Base-by-base conservation (phyloP, 2,329 filamentous ascomycete species). In the Botrytis fragariae region DNA sequence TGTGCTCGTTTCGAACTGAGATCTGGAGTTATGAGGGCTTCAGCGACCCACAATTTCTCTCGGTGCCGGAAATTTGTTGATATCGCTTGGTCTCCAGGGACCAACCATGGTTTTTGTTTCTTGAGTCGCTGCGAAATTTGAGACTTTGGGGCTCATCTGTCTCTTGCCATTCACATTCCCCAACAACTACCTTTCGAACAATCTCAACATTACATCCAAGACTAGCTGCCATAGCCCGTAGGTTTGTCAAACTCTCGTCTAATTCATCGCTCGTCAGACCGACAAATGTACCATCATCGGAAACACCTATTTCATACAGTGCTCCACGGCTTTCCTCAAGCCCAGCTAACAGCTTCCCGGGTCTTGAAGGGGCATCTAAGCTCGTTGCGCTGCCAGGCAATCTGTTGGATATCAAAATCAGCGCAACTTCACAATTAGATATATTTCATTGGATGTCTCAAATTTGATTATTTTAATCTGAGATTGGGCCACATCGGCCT, bases 271-370 rank as follows among this genome's bases (percentile, higher is more conserved):
- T 90, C 3, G 93, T 93, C 64, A 99, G 85, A 0, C 96, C 96
- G 60, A 97, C 89, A 73, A 99, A 90, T 0, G 92, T 94, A 12
- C 96, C 96, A 83, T 98, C 94, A 81, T 99, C 96, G 42, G 95
- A 92, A 16, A 99, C 94, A 0, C 96, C 96, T 81, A 99, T 97
- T 82, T 99, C 95, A 78, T 99, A 99, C 68, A 98, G 83, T 1
- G 96, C 96, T 8, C 96, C 96, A 77, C 93, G 92, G 25, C 94
- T 98, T 81, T 97, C 95, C 81, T 98, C 95, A 14, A 99, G 84
- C 0, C 96, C 94, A 3, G 95, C 90, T 10, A 94, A 84, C 59
- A 92, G 84, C 75, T 90, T 89, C 12, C 83, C 85, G 2, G 88
- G 84, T 74, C 85, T 84, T 69, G 87, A 81, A 12, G 86, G 83